Conservation (phyloP, 1,284 basidiomycete species). For the Rhodotorula glutinis region DNA sequence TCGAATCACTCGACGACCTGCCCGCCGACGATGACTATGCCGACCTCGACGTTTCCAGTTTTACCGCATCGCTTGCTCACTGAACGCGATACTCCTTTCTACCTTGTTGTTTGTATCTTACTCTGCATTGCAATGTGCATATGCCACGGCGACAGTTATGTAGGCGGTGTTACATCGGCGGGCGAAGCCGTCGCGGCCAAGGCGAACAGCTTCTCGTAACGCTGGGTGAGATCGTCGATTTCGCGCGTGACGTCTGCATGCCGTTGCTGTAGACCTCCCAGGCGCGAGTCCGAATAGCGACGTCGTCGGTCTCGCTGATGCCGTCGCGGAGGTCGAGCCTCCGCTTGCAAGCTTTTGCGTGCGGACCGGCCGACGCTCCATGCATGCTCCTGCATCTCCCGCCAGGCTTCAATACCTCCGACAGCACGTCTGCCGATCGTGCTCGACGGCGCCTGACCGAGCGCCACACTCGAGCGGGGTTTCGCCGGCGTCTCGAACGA, state of each 20-base stretch:
- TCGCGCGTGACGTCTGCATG: conserved; percentile 27
- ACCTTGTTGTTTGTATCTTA: background rate
- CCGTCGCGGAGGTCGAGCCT: background rate
- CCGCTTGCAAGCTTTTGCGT: background rate
- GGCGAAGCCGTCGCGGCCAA: conserved; percentile 5
- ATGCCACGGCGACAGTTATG: background rate
- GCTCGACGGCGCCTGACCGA: background rate
- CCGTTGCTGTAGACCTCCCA: conserved; percentile 19
- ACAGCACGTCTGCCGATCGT: background rate
- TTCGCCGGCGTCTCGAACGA: background rate
- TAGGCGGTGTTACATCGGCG: too few species aligned
- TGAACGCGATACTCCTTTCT: background rate
- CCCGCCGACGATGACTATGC: conserved; percentile 46
- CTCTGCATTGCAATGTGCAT: background rate
- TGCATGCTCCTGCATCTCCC: conserved; percentile 40
- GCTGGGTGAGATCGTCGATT: conserved; percentile 30
- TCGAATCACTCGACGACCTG: conserved; percentile 47
- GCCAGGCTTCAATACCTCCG: conserved; percentile 31
- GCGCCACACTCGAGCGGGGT: background rate
- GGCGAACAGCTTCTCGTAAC: conserved; percentile 29
- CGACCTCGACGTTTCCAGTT: conserved; percentile 26
- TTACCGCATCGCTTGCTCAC: conserved; percentile 14
- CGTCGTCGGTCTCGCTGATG: background rate
- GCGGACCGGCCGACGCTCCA: conserved; percentile 33
- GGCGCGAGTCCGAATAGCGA: background rate